A percentile compares a stretch with the other conserved stretches of the same genome.
Conservation (phyloP, 768 basidiomycete species). For the Leccinum rimulosum region DNA sequence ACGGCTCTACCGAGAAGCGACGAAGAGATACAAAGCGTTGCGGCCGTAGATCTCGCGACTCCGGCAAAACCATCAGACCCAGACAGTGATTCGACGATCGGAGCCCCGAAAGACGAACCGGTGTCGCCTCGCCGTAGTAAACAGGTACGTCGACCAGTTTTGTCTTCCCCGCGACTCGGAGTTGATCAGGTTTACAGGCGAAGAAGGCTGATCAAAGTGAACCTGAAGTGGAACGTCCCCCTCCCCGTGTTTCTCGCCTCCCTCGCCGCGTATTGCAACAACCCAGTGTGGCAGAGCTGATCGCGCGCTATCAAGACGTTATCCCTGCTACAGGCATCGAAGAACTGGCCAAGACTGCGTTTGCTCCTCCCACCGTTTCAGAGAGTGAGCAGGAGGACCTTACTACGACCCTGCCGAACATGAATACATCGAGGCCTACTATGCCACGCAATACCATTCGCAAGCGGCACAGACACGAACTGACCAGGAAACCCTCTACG, state of each 20-base stretch:
- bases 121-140: conserved; percentile 14
- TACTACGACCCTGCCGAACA: conserved; percentile 24
- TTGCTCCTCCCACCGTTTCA: conserved; percentile 55
- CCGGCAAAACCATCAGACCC: conserved; percentile 50
- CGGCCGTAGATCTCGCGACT: conserved; percentile 10
- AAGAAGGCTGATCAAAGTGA: conserved; percentile 26
- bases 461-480: conserved; percentile 46
- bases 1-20: conserved; percentile 15
- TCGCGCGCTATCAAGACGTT: conserved; percentile 78
- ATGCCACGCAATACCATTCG: conserved; percentile 39
- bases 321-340: conserved; percentile 70
- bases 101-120: conserved; percentile 41
- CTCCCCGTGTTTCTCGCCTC: conserved; percentile 51
- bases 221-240: conserved; percentile 15
- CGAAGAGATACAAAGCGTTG: conserved; percentile 11
- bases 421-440: conserved; percentile 23
- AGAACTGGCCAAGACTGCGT: conserved; percentile 68
- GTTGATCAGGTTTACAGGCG: conserved; percentile 15
- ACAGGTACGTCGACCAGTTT: conserved; percentile 27
- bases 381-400: conserved; percentile 79
- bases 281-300: conserved; percentile 79
- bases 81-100: conserved; percentile 86
- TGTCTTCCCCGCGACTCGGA: background rate
- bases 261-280: conserved; percentile 57
- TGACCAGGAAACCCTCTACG: conserved; percentile 53